phyloP scores from a whole-genome alignment of 495 filamentous ascomycete genomes.

The Penicillium argentinense region DNA sequence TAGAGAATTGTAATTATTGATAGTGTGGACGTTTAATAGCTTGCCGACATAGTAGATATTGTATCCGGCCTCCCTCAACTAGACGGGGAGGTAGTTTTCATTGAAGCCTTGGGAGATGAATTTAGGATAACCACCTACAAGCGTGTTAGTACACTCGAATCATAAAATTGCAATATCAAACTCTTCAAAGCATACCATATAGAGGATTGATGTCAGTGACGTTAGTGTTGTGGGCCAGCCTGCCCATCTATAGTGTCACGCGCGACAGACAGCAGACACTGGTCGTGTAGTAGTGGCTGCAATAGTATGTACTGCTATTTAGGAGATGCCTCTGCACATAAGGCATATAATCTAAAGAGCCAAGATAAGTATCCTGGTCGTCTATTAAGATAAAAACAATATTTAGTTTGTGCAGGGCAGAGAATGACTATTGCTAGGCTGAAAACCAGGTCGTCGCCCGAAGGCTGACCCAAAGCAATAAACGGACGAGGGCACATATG shows the following conservation, averaged over 20 bases:
- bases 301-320: conserved; percentile 46
- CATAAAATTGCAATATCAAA: neutral
- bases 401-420: too few relatives aligned
- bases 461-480: too few relatives aligned
- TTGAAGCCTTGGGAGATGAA: conserved; percentile 58
- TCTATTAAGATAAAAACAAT: conserved; percentile 59
- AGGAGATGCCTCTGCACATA: conserved; percentile 45
- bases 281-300: conserved; percentile 52
- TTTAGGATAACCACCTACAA: conserved; percentile 59
- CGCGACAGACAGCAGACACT: conserved; percentile 58
- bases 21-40: conserved; percentile 57
- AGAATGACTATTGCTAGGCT: too few relatives aligned
- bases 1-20: conserved; percentile 45
- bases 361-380: conserved; percentile 56
- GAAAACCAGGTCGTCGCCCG: too few relatives aligned
- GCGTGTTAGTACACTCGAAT: neutral
- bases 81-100: conserved; percentile 57
- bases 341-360: conserved; percentile 52
- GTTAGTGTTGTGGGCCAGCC: conserved; percentile 64
- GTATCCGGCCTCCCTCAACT: conserved; percentile 61
- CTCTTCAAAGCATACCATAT: conserved; percentile 37
- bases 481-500: too few relatives aligned
- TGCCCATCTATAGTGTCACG: conserved; percentile 57
- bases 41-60: conserved; percentile 66
- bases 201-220: conserved; percentile 61